Conservation (phyloP, 192 early-diverging fungal genomes). For the Podila epigama region DNA sequence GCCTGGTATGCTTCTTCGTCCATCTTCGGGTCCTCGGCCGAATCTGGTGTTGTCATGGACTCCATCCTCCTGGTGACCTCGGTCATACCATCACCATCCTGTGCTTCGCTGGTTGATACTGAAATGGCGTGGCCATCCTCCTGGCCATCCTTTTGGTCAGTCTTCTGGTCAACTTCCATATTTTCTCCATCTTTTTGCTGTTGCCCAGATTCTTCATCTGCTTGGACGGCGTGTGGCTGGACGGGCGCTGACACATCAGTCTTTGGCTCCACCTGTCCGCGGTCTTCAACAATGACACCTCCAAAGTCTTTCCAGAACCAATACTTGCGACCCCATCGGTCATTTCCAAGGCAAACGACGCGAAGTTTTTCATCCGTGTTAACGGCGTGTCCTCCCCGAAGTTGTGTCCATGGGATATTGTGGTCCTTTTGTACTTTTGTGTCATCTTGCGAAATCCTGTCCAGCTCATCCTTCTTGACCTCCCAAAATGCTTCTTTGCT, state of each 20-base stretch:
- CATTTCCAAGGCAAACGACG: slow-evolving; percentile 33
- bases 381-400: slow-evolving; percentile 37
- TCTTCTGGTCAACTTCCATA: neutral
- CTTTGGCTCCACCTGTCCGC: slow-evolving; percentile 24
- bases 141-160: too few relatives aligned
- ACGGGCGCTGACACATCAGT: neutral
- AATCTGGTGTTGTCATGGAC: slow-evolving; percentile 27
- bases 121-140: neutral
- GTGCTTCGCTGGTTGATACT: too few relatives aligned
- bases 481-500: slow-evolving; percentile 34
- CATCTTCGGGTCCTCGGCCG: slow-evolving; percentile 3
- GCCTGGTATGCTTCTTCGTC: neutral
- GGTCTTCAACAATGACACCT: slow-evolving; percentile 40
- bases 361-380: slow-evolving; percentile 34
- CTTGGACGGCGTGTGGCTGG: neutral
- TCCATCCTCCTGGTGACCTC: slow-evolving; percentile 41
- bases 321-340: slow-evolving; percentile 46
- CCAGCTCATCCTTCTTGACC: slow-evolving; percentile 34
- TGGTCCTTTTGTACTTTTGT: slow-evolving; percentile 36
- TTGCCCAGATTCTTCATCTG: too few relatives aligned
- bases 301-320: slow-evolving; percentile 50
- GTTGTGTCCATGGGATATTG: slow-evolving; percentile 32
- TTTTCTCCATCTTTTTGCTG: neutral
- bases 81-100: slow-evolving; percentile 4
- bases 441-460: slow-evolving; percentile 27